These are phyloP conservation scores for Monosporascus cannonballus DNA, from an alignment of 2,329 filamentous ascomycete genomes.

Conservation along the genomic window DNA sequence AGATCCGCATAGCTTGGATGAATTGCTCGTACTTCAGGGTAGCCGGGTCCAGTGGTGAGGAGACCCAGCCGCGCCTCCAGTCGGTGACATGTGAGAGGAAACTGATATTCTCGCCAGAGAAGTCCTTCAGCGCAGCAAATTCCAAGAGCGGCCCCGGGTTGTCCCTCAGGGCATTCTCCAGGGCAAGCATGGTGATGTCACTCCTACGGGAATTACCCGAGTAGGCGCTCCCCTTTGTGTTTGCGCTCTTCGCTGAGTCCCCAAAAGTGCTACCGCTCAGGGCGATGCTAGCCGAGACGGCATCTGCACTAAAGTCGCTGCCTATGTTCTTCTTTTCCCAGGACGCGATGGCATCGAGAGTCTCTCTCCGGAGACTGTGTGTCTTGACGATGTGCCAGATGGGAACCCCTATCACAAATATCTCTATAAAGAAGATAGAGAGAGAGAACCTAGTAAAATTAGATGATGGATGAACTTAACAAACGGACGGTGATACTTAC, in stretches of 20 bases:
- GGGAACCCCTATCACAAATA: conserved; percentile 58
- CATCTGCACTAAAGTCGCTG: conserved; percentile 24
- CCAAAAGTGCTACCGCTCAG: conserved; percentile 3
- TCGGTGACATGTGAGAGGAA: conserved; percentile 43
- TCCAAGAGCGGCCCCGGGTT: conserved; percentile 42
- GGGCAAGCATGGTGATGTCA: conserved; percentile 27
- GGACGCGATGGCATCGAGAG: conserved; percentile 41
- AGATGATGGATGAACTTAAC: background rate
- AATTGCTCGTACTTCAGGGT: conserved; percentile 6
- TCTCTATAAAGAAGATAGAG: conserved; percentile 57
- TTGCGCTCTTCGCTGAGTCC: conserved; percentile 9
- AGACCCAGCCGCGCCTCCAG: conserved; percentile 31
- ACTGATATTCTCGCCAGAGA: conserved; percentile 53
- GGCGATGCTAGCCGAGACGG: conserved; percentile 22
- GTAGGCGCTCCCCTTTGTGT: conserved; percentile 4
- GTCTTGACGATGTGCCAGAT: conserved; percentile 49
- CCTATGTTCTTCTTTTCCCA: conserved; percentile 39
- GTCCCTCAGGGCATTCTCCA: conserved; percentile 41
- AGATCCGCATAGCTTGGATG: conserved; percentile 13
- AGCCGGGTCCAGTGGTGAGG: background rate
- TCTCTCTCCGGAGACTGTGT: conserved; percentile 39
- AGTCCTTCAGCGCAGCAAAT: conserved; percentile 48
- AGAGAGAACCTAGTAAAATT: conserved; percentile 41
- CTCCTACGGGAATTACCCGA: conserved; percentile 8
- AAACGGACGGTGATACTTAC: conserved; percentile 31